Evolutionary conservation across 805 yeast species (phyloP).

Genomic region (Schwanniomyces pseudopolymorphus): DNA sequence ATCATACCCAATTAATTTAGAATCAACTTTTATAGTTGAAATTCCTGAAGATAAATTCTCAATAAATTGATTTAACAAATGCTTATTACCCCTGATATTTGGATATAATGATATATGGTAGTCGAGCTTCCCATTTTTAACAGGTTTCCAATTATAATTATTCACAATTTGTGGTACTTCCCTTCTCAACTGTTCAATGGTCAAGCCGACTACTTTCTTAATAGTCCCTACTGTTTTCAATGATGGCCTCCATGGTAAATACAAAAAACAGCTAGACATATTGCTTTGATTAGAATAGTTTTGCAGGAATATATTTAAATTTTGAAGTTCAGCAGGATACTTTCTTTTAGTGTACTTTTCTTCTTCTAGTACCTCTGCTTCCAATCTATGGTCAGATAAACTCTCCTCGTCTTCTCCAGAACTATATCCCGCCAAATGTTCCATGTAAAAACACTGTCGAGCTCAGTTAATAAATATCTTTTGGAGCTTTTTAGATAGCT

Average conservation of each 20-base stretch:
- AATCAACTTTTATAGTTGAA: slow-evolving; percentile 1
- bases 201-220: slow-evolving; percentile 6
- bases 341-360: neutral
- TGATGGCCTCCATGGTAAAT: slow-evolving; percentile 15
- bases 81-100: slow-evolving; percentile 9
- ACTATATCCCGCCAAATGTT: slow-evolving; percentile 1
- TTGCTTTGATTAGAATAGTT: slow-evolving; percentile 9
- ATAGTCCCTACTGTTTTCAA: slow-evolving; percentile 7
- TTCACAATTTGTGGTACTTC: slow-evolving; percentile 3
- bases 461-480: neutral
- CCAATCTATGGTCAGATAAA: neutral
- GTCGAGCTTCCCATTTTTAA: slow-evolving; percentile 8
- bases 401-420: slow-evolving; percentile 2
- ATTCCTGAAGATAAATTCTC: slow-evolving; percentile 6
- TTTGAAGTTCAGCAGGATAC: neutral
- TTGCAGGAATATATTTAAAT: slow-evolving; percentile 11
- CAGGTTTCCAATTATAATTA: slow-evolving; percentile 10
- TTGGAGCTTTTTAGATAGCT: too few species aligned
- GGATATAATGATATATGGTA: slow-evolving; percentile 12
- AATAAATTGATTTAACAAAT: slow-evolving; percentile 7
- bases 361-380: neutral
- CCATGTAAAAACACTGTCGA: neutral
- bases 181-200: slow-evolving; percentile 5
- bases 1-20: slow-evolving; percentile 4
- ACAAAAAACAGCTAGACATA: slow-evolving; percentile 9